A percentile compares a stretch with the other conserved stretches of the same genome.
phyloP scores from a whole-genome alignment of 345 rosid genomes.

The Odontarrhena argentea region DNA sequence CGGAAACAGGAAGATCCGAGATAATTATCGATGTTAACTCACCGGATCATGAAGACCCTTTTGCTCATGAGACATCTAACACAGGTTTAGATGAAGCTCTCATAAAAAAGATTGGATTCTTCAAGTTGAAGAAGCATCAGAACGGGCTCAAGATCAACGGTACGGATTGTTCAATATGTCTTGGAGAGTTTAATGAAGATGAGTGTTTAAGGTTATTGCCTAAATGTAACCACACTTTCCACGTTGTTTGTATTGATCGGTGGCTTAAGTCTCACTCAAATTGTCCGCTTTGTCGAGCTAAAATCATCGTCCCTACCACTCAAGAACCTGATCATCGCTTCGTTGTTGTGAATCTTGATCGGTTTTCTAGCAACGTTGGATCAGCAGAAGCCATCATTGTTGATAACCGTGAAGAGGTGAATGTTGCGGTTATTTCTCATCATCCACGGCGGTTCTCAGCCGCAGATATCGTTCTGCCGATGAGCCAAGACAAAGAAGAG shows the following conservation, averaged over 20 bases:
- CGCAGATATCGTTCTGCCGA: conserved; percentile 47
- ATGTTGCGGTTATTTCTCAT: conserved; percentile 51
- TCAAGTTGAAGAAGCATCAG: conserved; percentile 58
- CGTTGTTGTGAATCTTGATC: conserved; percentile 37
- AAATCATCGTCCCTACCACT: conserved; percentile 45
- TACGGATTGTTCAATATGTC: conserved; percentile 87
- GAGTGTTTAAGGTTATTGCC: conserved; percentile 84
- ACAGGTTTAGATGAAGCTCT: conserved; percentile 75
- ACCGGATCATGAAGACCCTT: conserved; percentile 46
- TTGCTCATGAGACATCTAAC: conserved; percentile 66
- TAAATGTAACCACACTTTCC: conserved; percentile 82
- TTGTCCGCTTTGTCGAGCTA: conserved; percentile 89
- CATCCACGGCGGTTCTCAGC: conserved; percentile 50
- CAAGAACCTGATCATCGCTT: conserved; percentile 40
- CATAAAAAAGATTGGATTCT: conserved; percentile 65
- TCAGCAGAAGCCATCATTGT: conserved; percentile 37
- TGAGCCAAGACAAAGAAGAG: conserved; percentile 39
- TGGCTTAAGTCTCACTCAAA: conserved; percentile 89
- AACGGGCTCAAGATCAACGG: conserved; percentile 51
- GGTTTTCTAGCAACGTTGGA: conserved; percentile 38
- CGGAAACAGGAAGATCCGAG: conserved; percentile 41
- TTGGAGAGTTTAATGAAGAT: conserved; percentile 75
- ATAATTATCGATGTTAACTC: conserved; percentile 39
- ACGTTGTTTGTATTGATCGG: conserved; percentile 79
- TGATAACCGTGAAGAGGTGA: conserved; percentile 50